Evolutionary conservation across 2,329 filamentous ascomycete genomes (phyloP), one percentile per base, ranked within the genome.

Genomic region (Diaporthe batatas): DNA sequence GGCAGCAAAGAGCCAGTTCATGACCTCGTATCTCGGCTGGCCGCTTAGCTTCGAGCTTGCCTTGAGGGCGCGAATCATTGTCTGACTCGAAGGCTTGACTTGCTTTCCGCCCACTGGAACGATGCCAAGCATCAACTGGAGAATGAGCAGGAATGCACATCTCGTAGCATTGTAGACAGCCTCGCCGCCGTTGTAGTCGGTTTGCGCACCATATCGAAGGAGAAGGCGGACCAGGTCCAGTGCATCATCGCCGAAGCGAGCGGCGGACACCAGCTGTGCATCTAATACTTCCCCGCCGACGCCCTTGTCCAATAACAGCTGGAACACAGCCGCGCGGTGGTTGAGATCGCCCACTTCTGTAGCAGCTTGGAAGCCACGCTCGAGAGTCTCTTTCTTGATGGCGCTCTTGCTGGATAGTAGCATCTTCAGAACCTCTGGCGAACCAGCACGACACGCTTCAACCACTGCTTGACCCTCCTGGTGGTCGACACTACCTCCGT

Each of bases 161-260:
- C 85, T 82, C 0, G 87, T 86, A 1, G 88, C 87, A 14, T 87
- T 86, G 75, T 88, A 86, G 5, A 91, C 83, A 6, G 87, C 86
- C 69, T 90, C 87, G 1, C 89, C 89, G 12, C 84, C 82, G 25
- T 86, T 86, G 77, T 86, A 86, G 76, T 91, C 87, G 0, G 88
- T 85, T 69, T 87, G 86, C 3, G 89, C 90, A 0, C 89, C 89
- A 42, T 86, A 83, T 1, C 79, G 75, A 10, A 91, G 80, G 23
- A 92, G 77, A 12, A 90, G 83, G 36, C 80, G 81, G 42, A 91
- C 82, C 18, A 90, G 79, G 7, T 83, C 82, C 36, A 84, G 82
- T 1, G 85, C 88, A 2, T 83, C 83, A 36, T 86, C 84, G 0
- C 87, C 87, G 68, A 85, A 89, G 53, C 86, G 83, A 0, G 85